These are phyloP conservation scores for Aspergillus biplanus DNA, from an alignment of 495 filamentous ascomycete species.

Conservation along the genomic window DNA sequence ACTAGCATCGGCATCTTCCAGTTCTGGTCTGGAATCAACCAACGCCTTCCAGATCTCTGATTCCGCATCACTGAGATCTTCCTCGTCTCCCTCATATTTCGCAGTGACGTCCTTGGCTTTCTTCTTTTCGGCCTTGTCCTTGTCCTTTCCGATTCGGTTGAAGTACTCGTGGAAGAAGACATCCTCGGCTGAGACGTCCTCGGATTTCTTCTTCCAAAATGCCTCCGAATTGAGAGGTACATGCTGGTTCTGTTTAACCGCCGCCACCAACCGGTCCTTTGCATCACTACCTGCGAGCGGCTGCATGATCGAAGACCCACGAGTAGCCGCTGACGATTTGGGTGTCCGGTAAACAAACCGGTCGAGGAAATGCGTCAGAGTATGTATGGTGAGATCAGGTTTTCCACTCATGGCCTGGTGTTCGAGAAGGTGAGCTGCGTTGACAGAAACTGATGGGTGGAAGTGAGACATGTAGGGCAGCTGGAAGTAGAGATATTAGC, in stretches of 20 bases:
- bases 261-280: slow-evolving; percentile 66
- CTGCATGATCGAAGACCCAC: slow-evolving; percentile 93
- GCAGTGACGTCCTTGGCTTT: slow-evolving; percentile 47
- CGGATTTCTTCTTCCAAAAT: slow-evolving; percentile 90
- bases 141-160: slow-evolving; percentile 71
- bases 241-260: slow-evolving; percentile 47
- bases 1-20: slow-evolving; percentile 66
- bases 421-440: slow-evolving; percentile 68
- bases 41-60: slow-evolving; percentile 93
- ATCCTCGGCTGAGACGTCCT: slow-evolving; percentile 86
- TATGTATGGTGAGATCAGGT: slow-evolving; percentile 85
- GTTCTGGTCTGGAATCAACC: slow-evolving; percentile 75
- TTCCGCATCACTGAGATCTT: slow-evolving; percentile 50
- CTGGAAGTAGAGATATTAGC: slow-evolving; percentile 30
- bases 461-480: slow-evolving; percentile 80
- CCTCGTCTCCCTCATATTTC: slow-evolving; percentile 33
- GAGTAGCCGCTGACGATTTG: slow-evolving; percentile 63
- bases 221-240: slow-evolving; percentile 77
- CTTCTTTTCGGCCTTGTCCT: slow-evolving; percentile 60
- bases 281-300: slow-evolving; percentile 72
- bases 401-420: slow-evolving; percentile 74
- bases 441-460: slow-evolving; percentile 94
- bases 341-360: slow-evolving; percentile 94
- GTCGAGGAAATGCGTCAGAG: slow-evolving; percentile 92
- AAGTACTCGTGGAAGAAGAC: slow-evolving; percentile 99